Evolutionary conservation across 176 grass and related monocot genomes (phyloP), one percentile per base, ranked within the genome.

Genomic region (Eleusine indica): DNA sequence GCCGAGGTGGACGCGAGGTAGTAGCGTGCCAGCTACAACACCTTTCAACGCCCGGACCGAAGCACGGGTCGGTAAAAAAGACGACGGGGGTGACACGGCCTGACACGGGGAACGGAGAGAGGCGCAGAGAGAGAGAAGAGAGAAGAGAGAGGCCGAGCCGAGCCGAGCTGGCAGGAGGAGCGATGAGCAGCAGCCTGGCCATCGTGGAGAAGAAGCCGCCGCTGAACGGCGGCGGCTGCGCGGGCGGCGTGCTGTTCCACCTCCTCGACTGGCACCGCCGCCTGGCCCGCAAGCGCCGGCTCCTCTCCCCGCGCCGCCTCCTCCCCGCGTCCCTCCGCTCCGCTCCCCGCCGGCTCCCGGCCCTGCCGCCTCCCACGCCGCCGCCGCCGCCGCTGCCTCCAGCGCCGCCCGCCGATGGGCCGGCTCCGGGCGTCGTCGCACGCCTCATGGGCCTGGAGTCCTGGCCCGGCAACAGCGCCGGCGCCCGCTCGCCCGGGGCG

Each of bases 401-500:
- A 1, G 14, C 79, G 5, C n/a, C 40, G 30, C 7, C 60, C 30
- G 11, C 49, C 32, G 88, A 75, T 66, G 79, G 48, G 1, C n/a
- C 75, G 48, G 39, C 79, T 10, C 91, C 96, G 7, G 83, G 96
- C 37, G 80, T 98, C 85, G 91, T 98, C 73, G 96, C 96, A 44
- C 83, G 91, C 37, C 90, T 98, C 82, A 98, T 98, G 96, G 96
- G 96, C 76, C 91, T 98, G 5, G 91, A 98, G 13, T 86, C 87
- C 14, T 95, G 90, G 93, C 96, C 93, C 6, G 66, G 80, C 25
- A 1, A 10, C 44, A 9, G 65, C 4, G 53, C 14, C 49, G 0
- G 17, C 49, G 0, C 17, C 17, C 8, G 18, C 63, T 21, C 79
- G 25, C 10, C 71, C 8, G 63, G 76, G 6, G 66, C 54, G 47